phyloP scores from a whole-genome alignment of 2,329 filamentous ascomycete genomes.

The Leptosphaerulina australis region DNA sequence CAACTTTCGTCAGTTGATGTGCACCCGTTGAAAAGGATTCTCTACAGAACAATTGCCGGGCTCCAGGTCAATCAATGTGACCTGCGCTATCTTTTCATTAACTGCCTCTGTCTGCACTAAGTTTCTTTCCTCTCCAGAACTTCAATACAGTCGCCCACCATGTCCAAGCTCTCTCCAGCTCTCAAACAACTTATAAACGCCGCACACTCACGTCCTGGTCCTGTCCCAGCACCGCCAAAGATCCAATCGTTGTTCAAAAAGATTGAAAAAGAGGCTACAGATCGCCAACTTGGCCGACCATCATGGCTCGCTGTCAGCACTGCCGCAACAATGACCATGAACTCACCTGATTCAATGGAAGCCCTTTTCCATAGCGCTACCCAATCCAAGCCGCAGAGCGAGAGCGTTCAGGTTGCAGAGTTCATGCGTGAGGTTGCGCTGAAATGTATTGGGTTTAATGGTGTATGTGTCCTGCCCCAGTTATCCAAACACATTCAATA shows the following conservation, averaged over 20 bases:
- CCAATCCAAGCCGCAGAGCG: conserved; percentile 31
- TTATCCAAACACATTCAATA: not conserved
- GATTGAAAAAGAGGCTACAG: conserved; percentile 42
- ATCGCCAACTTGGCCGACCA: conserved; percentile 38
- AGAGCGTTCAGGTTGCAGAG: conserved; percentile 64
- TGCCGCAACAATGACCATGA: conserved; percentile 83
- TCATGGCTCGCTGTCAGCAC: conserved; percentile 56
- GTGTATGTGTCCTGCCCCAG: conserved; percentile 47
- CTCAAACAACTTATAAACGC: conserved; percentile 47
- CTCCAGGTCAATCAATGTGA: not conserved
- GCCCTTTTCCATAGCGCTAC: conserved; percentile 60
- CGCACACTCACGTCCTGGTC: conserved; percentile 44
- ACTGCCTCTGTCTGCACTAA: not conserved
- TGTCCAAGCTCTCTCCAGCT: conserved; percentile 46
- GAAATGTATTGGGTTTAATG: conserved; percentile 81
- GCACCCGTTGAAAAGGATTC: not conserved
- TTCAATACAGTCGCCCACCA: conserved; percentile 13
- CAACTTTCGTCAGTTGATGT: conserved; percentile 14
- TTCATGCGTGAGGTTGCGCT: conserved; percentile 76
- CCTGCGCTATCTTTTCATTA: not conserved
- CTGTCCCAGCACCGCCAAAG: conserved; percentile 40
- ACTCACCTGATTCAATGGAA: conserved; percentile 77
- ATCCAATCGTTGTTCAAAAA: conserved; percentile 41
- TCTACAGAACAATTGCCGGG: not conserved
- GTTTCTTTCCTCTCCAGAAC: not conserved